Percentiles rank a stretch among this genome's conserved stretches.
phyloP scores from a whole-genome alignment of 371 early-diverging fungal genomes.

The Mortierella polycephala region DNA sequence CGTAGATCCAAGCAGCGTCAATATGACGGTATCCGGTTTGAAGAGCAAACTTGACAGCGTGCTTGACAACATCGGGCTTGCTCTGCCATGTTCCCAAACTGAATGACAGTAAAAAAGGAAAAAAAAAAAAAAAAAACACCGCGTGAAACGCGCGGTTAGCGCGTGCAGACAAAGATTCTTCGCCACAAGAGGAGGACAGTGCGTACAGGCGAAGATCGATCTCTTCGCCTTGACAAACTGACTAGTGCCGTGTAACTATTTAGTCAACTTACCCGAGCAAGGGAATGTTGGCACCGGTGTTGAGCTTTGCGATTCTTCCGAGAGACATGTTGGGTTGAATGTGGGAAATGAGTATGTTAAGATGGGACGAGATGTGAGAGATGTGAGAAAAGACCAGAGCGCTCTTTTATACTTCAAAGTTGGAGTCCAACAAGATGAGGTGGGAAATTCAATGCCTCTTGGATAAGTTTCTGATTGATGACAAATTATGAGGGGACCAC shows the following conservation, averaged over 20 bases:
- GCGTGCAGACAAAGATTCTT: no score
- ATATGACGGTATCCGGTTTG: slow-evolving; percentile 80
- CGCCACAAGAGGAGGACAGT: background rate
- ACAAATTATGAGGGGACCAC: background rate
- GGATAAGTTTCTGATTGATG: no score
- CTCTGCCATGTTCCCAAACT: slow-evolving; percentile 73
- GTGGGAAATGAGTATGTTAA: background rate
- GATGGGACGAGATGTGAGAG: background rate
- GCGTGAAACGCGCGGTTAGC: no score
- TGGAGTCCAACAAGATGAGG: background rate
- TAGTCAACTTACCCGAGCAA: slow-evolving; percentile 41
- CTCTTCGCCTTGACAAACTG: background rate
- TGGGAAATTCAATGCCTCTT: no score
- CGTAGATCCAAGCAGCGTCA: slow-evolving; percentile 75
- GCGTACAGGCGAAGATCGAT: background rate
- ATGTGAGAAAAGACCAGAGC: background rate
- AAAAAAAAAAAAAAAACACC: background rate
- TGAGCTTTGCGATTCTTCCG: slow-evolving; percentile 55
- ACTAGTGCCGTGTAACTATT: background rate
- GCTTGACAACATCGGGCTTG: slow-evolving; percentile 65
- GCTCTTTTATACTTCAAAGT: no score
- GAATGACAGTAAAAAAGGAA: background rate
- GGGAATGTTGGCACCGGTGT: slow-evolving; percentile 67
- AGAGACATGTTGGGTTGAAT: slow-evolving; percentile 43
- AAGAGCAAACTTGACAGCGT: slow-evolving; percentile 69